Base-by-base conservation (phyloP, 1,284 basidiomycete species). In the Ustilago curta region DNA sequence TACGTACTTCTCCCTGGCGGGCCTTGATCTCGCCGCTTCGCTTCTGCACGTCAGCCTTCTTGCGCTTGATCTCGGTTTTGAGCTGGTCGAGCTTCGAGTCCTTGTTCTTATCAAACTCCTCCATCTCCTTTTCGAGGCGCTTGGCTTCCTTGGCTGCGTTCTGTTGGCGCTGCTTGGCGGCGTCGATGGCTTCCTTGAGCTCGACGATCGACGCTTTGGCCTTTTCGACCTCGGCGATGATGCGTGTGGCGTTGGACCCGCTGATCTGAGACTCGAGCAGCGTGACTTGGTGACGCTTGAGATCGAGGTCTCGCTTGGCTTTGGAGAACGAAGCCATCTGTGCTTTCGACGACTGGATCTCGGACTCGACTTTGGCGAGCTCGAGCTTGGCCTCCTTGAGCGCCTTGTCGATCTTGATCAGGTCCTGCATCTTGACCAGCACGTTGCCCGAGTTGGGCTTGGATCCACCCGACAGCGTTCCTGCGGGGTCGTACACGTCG, bases 41-140 rank as follows among this genome's bases (percentile, higher is more conserved):
- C 86, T 94, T 93, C 82, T 92, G 91, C 11, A 96, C 87, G 7
- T 89, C 90, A 18, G 90, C 88, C 86, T 96, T 97, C 85, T 93
- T 91, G 82, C 90, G 91, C 16, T 88, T 88, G 71, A 97, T 94
- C 65, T 91, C 90, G 23, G 88, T 89, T 92, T 93, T 83, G 78
- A 99, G 90, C 85, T 98, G 92, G 43, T 92, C 92, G 59, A 95
- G 92, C 87, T 99, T 99, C 50, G 93, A 93, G 62, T 97, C 96
- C 85, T 97, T 97, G 88, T 99, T 95, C 85, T 94, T 91, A 87
- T 97, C 95, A 87, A 99, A 97, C 87, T 99, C 97, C 58, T 90
- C 90, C 94, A 99, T 98, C 84, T 99, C 97, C 82, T 91, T 91
- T 86, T 98, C 93, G 25, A 98, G 90, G 74, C 91, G 92, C 86